Base-by-base conservation (phyloP, 179 eudicot genomes). In the Spergularia azorica region DNA sequence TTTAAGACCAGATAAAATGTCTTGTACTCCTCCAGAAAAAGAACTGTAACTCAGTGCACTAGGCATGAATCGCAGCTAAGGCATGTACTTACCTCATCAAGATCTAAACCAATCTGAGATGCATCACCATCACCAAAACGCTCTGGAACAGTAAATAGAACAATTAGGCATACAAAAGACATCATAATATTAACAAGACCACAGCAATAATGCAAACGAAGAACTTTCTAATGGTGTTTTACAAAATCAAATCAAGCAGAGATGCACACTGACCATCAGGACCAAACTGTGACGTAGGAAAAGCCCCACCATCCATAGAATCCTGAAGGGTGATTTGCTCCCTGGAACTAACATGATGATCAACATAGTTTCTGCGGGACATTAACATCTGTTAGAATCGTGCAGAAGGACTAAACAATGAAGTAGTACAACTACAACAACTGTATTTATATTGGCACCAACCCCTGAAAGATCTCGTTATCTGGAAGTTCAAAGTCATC, bases 401-500 rank as follows among this genome's bases (percentile, higher is more conserved):
- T 56, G 66, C n/a, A 46, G 74, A 20, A 10, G 52, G 6, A 38
- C 20, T 10, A 7, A 9, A 10, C 15, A 50, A 55, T 10, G 18
- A 10, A 16, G 9, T n/a, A 41, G 21, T 21, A 20, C 14, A 18
- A 36, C 39, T 36, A 36, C 9, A 6, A 46, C 9, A 6, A 46
- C 50, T 46, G 50, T 46, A 46, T 46, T 46, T 46, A 46, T 32
- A 57, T 48, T 4, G 32, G 61, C 62, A 87, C 91, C 43, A 69
- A 92, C 97, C 97, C 95, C 56, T 87, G 92, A 71, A 89, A 80
- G 70, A 81, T 69, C 36, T 88, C 91, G 76, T 77, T 83, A 75
- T 94, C 97, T 50, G 99, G 99, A 74, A 96, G 91, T 88, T 96
- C 99, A 84, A 96, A 96, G 79, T 94, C 98, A 83, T 96, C 99